phyloP scores from a whole-genome alignment of 805 yeast genomes.

The Ogataea wickerhamii region DNA sequence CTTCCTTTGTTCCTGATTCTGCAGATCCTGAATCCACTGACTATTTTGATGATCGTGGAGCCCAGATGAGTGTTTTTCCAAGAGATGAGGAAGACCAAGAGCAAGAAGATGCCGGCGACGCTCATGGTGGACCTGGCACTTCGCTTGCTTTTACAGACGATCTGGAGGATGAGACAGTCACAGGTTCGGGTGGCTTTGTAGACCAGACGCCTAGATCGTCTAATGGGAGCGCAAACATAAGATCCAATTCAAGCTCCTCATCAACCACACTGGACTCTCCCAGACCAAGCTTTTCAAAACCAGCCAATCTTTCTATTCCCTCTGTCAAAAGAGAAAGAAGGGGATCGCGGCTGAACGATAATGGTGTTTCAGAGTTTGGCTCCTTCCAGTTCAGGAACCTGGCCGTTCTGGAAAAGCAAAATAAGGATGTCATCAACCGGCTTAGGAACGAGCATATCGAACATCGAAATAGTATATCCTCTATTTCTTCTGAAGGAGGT shows the following conservation, averaged over 20 bases:
- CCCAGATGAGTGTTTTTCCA: slow-evolving; percentile 62
- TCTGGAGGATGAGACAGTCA: slow-evolving; percentile 11
- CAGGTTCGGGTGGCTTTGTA: slow-evolving; percentile 4
- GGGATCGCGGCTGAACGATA: slow-evolving; percentile 59
- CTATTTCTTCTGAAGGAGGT: slow-evolving; percentile 45
- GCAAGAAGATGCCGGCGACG: slow-evolving; percentile 29
- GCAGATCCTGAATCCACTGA: slow-evolving; percentile 86
- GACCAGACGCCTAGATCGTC: slow-evolving; percentile 1
- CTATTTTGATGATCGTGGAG: slow-evolving; percentile 90
- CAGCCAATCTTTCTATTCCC: slow-evolving; percentile 20
- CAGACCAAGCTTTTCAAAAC: slow-evolving; percentile 25
- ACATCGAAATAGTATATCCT: slow-evolving; percentile 39
- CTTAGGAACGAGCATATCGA: slow-evolving; percentile 80
- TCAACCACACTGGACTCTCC: slow-evolving; percentile 30
- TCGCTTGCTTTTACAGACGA: slow-evolving; percentile 14
- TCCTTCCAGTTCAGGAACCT: slow-evolving; percentile 86
- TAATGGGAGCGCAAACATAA: slow-evolving; percentile 4
- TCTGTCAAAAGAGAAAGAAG: slow-evolving; percentile 62
- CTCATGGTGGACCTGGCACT: too few species aligned
- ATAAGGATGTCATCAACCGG: slow-evolving; percentile 85
- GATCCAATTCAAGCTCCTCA: slow-evolving; percentile 25
- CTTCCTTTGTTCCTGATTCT: slow-evolving; percentile 76
- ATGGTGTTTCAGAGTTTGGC: slow-evolving; percentile 74
- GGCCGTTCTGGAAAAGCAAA: slow-evolving; percentile 87
- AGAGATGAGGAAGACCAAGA: slow-evolving; percentile 36